phyloP scores from a whole-genome alignment of 805 yeast genomes.

The Candida orba region DNA sequence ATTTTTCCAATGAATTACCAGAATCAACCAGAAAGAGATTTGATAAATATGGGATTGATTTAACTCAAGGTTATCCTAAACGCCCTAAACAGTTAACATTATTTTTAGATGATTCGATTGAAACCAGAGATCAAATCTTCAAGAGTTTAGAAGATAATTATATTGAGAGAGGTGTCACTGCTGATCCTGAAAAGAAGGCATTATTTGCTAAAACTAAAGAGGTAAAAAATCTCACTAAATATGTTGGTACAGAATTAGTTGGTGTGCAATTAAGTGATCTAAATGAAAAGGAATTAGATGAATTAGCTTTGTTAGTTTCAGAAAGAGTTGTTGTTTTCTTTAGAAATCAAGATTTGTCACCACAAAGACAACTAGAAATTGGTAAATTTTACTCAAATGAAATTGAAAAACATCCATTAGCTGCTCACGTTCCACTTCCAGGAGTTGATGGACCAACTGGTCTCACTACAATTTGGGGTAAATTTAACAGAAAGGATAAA shows the following conservation, averaged over 20 bases:
- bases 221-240: slow-evolving; percentile 36
- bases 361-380: slow-evolving; percentile 13
- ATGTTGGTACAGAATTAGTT: slow-evolving; percentile 43
- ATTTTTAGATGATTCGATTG: slow-evolving; percentile 34
- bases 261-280: slow-evolving; percentile 39
- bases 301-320: slow-evolving; percentile 39
- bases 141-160: slow-evolving; percentile 27
- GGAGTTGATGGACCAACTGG: slow-evolving; percentile 23
- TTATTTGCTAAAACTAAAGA: slow-evolving; percentile 34
- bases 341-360: slow-evolving; percentile 14
- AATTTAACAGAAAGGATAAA: slow-evolving; percentile 19
- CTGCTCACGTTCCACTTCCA: slow-evolving; percentile 27
- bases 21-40: slow-evolving; percentile 26
- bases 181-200: slow-evolving; percentile 37
- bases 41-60: slow-evolving; percentile 29
- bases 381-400: slow-evolving; percentile 24
- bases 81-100: slow-evolving; percentile 32
- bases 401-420: slow-evolving; percentile 35
- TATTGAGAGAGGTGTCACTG: slow-evolving; percentile 30
- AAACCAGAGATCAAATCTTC: slow-evolving; percentile 23
- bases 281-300: slow-evolving; percentile 37
- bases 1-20: slow-evolving; percentile 17
- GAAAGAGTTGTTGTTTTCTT: slow-evolving; percentile 47
- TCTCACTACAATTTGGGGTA: slow-evolving; percentile 30
- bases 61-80: slow-evolving; percentile 34